A percentile compares a stretch with the other conserved stretches of the same genome.
These are phyloP conservation scores for Zymoseptoria ardabiliae DNA, from an alignment of 2,329 filamentous ascomycete genomes.

Conservation along the genomic window DNA sequence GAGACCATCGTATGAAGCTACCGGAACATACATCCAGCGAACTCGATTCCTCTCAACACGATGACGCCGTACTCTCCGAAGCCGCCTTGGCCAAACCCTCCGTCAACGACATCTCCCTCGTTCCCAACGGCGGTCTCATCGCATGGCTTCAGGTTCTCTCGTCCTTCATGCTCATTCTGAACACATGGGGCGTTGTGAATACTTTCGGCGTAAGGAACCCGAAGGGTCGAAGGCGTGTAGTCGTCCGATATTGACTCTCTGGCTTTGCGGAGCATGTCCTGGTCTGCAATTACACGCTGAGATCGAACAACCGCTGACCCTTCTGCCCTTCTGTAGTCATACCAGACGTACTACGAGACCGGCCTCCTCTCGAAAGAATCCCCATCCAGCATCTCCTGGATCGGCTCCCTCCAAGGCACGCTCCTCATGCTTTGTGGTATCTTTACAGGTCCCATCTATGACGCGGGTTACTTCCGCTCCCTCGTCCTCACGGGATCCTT, in stretches of 20 bases:
- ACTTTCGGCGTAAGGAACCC: conserved; percentile 31
- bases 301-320: background rate
- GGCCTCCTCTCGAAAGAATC: conserved; percentile 31
- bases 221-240: background rate
- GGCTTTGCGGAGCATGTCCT: too few species aligned
- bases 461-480: conserved; percentile 40
- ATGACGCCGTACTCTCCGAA: background rate
- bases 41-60: background rate
- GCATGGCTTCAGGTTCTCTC: conserved; percentile 45
- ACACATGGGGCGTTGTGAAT: conserved; percentile 40
- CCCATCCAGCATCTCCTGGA: conserved; percentile 43
- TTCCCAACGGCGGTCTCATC: conserved; percentile 40
- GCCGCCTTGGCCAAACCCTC: conserved; percentile 26
- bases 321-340: conserved; percentile 30
- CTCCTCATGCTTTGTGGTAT: conserved; percentile 41
- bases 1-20: background rate
- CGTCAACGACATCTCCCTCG: conserved; percentile 35
- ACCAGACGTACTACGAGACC: conserved; percentile 43
- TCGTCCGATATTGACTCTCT: background rate
- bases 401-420: conserved; percentile 43
- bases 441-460: conserved; percentile 43
- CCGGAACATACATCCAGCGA: background rate
- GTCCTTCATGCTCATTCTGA: conserved; percentile 43
- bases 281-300: too few species aligned
- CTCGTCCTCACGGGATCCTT: conserved; percentile 39